A percentile compares a stretch with the other conserved stretches of the same genome.
These are phyloP conservation scores for Calonectria pauciramosa DNA, from an alignment of 2,329 filamentous ascomycete genomes.

Conservation along the genomic window DNA sequence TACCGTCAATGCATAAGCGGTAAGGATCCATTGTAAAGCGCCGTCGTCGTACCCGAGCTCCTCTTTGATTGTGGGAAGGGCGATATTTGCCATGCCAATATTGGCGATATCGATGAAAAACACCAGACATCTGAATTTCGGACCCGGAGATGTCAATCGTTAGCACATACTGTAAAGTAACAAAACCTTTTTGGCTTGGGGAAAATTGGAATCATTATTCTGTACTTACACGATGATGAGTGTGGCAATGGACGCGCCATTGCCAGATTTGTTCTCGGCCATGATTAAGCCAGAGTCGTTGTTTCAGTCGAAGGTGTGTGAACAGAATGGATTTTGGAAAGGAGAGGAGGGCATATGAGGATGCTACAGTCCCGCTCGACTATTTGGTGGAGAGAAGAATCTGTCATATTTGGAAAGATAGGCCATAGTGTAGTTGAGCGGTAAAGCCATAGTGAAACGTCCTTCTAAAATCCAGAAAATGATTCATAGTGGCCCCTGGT, in stretches of 20 bases:
- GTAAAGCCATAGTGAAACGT: no score
- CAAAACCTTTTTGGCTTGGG: not conserved
- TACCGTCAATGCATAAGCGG: not conserved
- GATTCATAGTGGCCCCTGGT: not conserved
- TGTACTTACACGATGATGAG: not conserved
- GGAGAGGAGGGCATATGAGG: no score
- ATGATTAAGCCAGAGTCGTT: not conserved
- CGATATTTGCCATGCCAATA: not conserved
- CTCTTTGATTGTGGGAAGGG: not conserved
- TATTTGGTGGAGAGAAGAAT: no score
- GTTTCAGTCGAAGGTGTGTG: no score
- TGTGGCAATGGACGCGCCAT: not conserved
- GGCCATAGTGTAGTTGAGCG: no score
- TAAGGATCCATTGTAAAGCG: not conserved
- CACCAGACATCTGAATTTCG: not conserved
- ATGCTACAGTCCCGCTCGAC: no score
- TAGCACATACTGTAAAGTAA: not conserved
- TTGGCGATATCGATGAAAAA: conserved; percentile 5
- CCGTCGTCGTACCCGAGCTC: not conserved
- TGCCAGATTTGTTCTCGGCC: not conserved
- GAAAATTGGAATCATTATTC: not conserved
- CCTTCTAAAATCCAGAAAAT: not conserved
- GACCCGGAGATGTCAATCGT: not conserved
- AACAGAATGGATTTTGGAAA: not conserved
- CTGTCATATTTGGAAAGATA: no score